Evolutionary conservation across 129 eudicot genomes (phyloP), one percentile per base, ranked within the genome.

Genomic region (Tagetes patula): DNA sequence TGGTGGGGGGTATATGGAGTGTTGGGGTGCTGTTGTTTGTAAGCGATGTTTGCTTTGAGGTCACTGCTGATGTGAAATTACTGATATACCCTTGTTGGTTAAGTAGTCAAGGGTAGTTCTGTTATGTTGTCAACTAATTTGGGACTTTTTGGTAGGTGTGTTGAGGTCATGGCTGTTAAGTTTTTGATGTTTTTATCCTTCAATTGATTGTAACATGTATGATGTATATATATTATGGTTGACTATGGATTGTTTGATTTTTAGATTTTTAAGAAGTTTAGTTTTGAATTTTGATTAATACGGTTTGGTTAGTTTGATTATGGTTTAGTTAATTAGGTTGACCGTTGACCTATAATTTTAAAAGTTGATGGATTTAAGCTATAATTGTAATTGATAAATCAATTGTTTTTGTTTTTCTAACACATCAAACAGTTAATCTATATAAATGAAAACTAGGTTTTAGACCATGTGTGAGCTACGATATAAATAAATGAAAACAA

Each of bases 51-150:
- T 68, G 75, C 80, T 76, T 76, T 76, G 75, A 58, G 62, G 74
- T 36, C 70, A 68, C 80, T 55, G 45, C 75, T 76, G 8, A 66
- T 42, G 80, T 67, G 74, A 76, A 67, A 42, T 75, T 53, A 75
- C 79, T 0, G 7, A 50, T 27, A 1, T 65, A n/a, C 38, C 73
- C 79, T 67, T 76, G 40, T 56, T 76, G 45, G 80, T 76, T 76
- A 76, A 76, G 80, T 8, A 47, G 75, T 76, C 80, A 20, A 42
- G 74, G 80, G 74, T 68, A 11, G 59, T 56, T 42, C 61, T 56
- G 75, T 76, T 76, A 20, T 68, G 63, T 76, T 76, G 74, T 68
- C 80, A 67, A 76, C 75, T 34, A 76, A 68, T 68, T 36, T 76
- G 69, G 41, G 60, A 6, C 39, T 67, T 76, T 34, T 68, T 76